phyloP scores from a whole-genome alignment of 73 alveolate genomes.

The Tetrahymena elliotti region DNA sequence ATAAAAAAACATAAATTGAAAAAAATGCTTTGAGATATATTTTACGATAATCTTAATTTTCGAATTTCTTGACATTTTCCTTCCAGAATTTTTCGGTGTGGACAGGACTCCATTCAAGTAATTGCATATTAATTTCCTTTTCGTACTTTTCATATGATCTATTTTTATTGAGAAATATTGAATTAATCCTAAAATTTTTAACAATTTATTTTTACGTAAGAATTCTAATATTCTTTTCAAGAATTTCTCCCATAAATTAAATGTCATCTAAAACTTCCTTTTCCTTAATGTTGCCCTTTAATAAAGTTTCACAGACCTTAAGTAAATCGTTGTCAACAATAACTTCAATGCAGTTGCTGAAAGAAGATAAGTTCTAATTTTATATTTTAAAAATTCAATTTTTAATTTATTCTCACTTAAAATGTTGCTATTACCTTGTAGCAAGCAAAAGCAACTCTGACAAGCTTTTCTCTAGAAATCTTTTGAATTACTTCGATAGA shows the following conservation, averaged over 20 bases:
- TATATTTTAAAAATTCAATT: background rate
- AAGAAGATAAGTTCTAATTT: background rate
- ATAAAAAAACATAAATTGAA: background rate
- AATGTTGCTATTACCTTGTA: constrained; percentile 1
- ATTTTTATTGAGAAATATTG: background rate
- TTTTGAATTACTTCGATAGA: constrained; percentile 33
- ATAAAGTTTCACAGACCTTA: constrained; percentile 22
- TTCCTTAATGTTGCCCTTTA: constrained; percentile 31
- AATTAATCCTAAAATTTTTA: background rate
- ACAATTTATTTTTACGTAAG: background rate
- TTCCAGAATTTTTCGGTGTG: constrained; percentile 95
- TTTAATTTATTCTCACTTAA: background rate
- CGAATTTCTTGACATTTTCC: constrained; percentile 84
- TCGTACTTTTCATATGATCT: constrained; percentile 89
- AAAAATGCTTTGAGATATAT: background rate
- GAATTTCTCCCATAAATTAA: constrained; percentile 27
- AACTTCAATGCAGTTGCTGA: constrained; percentile 16
- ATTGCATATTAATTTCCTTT: constrained; percentile 71
- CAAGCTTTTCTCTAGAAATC: constrained; percentile 34
- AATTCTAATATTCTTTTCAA: constrained; percentile 31
- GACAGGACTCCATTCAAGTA: constrained; percentile 84
- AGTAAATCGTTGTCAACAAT: constrained; percentile 31
- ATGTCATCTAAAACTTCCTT: constrained; percentile 39
- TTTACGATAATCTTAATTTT: constrained; percentile 50
- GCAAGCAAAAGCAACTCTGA: constrained; percentile 43